Evolutionary conservation across 2,329 filamentous ascomycete genomes (phyloP).

Genomic region (Xylaria sp.): DNA sequence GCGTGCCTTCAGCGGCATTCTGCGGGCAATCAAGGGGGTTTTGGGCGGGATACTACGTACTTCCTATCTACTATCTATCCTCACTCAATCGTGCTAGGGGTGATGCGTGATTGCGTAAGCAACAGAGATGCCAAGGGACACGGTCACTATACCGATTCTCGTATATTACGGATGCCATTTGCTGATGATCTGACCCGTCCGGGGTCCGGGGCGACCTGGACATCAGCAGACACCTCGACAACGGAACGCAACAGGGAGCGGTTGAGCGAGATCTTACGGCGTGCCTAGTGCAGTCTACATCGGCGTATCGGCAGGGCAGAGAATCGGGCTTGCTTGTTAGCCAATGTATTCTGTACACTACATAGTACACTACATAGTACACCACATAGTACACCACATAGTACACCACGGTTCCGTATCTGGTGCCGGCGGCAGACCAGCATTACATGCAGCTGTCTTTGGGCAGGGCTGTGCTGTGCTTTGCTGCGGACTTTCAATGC

Average conservation of each 20-base stretch:
- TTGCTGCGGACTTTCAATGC: neutral
- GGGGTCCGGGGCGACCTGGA: neutral
- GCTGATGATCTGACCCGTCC: constrained; percentile 5
- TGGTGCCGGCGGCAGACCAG: constrained; percentile 13
- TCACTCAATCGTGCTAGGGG: neutral
- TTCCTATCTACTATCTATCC: too few species aligned
- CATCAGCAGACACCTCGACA: neutral
- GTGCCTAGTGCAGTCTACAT: neutral
- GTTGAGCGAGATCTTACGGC: neutral
- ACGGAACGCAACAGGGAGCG: neutral
- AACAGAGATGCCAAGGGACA: neutral
- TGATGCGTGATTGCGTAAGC: neutral
- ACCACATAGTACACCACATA: too few species aligned
- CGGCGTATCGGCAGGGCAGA: neutral
- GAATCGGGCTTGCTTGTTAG: neutral
- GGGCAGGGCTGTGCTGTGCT: neutral
- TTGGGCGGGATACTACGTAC: too few species aligned
- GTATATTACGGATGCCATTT: neutral
- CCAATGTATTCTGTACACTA: neutral
- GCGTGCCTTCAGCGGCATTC: constrained; percentile 53
- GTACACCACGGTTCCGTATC: too few species aligned
- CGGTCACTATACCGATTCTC: neutral
- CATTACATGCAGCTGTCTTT: constrained; percentile 17
- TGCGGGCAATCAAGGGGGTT: constrained; percentile 38
- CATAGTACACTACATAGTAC: too few species aligned